Conservation (phyloP, 179 eudicot genomes). For the Beta macrorhiza region DNA sequence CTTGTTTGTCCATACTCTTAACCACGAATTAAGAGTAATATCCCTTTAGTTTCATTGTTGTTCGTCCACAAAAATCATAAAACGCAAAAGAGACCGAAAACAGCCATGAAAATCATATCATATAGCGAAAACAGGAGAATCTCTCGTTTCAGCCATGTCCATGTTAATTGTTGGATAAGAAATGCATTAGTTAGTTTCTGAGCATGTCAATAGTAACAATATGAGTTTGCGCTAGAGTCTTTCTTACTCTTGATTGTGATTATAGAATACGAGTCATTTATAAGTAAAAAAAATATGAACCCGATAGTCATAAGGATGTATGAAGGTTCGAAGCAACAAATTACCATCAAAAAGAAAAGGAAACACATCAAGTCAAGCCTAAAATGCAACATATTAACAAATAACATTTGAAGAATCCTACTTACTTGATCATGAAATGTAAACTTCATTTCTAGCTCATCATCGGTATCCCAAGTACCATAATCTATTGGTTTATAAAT, state of each 20-base stretch:
- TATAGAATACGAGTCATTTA: background rate
- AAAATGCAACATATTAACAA: background rate
- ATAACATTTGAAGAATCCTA: background rate
- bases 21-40: too few species aligned
- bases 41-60: too few species aligned
- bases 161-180: background rate
- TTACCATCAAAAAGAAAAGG: background rate
- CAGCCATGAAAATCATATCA: too few species aligned
- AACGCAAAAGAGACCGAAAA: too few species aligned
- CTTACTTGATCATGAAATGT: conserved; percentile 13
- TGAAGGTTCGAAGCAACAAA: background rate
- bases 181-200: background rate
- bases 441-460: conserved; percentile 34
- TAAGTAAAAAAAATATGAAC: background rate
- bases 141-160: background rate
- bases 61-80: too few species aligned
- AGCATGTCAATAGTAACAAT: background rate
- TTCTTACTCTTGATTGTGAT: background rate
- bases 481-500: background rate
- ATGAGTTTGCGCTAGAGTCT: background rate
- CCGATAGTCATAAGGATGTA: background rate
- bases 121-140: background rate
- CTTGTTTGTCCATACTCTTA: too few species aligned
- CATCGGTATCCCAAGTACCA: conserved; percentile 26
- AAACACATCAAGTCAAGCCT: background rate